Base-by-base conservation (phyloP, 768 basidiomycete genomes). In the Suillus weaverae region DNA sequence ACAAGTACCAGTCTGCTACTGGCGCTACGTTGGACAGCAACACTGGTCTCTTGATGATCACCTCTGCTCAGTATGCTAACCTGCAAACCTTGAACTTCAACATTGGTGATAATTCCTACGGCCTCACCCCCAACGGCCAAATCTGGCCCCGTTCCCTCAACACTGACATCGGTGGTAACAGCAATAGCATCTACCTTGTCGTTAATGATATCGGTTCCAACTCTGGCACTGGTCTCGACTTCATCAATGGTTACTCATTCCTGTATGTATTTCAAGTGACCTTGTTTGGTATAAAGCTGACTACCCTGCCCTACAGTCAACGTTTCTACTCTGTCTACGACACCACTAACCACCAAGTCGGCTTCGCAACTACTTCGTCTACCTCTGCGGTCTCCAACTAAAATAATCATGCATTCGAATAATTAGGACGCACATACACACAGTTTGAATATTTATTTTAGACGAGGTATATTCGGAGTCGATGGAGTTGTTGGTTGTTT, bases 261-360 rank as follows among this genome's bases (percentile, higher is more conserved):
- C 55, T 72, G 70, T 69, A n/a, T 13, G 69, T 62, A 11, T 35
- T 56, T 4, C 26, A 54, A n/a, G 5, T 20, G 11, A 54, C 5
- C 2, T 54, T n/a, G 20, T 35, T 35, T 13, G 20, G 20, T n/a
- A 35, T 54, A n/a, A 54, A 13, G 20, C 53, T 54, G 33, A 54
- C 20, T 11, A 33, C 18, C 33, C 33, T 35, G 33, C 20, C 11
- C 11, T 35, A 33, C 55, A 62, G 63, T 39, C 75, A 81, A 70
- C 74, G 81, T 35, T 81, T 75, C 73, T 80, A 79, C 67, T 71
- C 73, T 61, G 78, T 80, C 30, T 80, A 68, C 68, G 78, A 80
- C 67, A 74, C 76, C 43, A 67, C 63, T 11, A 78, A 80, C 68
- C 70, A 62, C 38, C 76, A 68, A 5, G 72, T 81, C 38, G 81